Conservation (phyloP, 768 basidiomycete species). For the Psilocybe cubensis region DNA sequence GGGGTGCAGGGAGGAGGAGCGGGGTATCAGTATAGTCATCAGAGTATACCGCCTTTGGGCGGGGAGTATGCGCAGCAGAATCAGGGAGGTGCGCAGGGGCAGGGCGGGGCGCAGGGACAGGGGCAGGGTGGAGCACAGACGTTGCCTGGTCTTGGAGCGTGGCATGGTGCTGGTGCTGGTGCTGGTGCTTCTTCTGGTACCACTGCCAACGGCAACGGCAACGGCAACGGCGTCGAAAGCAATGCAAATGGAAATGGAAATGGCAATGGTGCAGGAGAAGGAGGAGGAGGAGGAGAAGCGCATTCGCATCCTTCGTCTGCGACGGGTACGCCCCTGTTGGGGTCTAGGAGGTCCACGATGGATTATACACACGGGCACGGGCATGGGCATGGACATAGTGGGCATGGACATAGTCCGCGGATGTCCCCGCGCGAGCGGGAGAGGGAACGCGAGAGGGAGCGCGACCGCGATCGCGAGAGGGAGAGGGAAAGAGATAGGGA, state of each 20-base stretch:
- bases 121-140: constrained; percentile 23
- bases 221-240: constrained; percentile 2
- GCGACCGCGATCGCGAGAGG: background rate
- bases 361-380: background rate
- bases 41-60: constrained; percentile 36
- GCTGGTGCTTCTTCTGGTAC: too few relatives aligned
- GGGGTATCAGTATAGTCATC: constrained; percentile 27
- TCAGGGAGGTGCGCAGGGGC: background rate
- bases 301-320: background rate
- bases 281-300: too few relatives aligned
- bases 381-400: background rate
- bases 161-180: constrained; percentile 32
- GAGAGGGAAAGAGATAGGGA: too few relatives aligned
- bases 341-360: background rate
- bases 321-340: background rate
- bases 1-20: constrained; percentile 39
- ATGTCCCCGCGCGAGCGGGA: background rate
- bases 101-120: background rate
- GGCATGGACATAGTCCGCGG: background rate
- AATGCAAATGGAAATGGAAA: background rate
- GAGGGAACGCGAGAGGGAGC: background rate
- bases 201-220: constrained; percentile 9
- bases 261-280: background rate
- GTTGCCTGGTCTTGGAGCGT: constrained; percentile 51
- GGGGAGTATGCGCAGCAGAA: background rate